Evolutionary conservation across 257 asterid genomes (phyloP), one percentile per base, ranked within the genome.

Genomic region (Scutellaria minor): DNA sequence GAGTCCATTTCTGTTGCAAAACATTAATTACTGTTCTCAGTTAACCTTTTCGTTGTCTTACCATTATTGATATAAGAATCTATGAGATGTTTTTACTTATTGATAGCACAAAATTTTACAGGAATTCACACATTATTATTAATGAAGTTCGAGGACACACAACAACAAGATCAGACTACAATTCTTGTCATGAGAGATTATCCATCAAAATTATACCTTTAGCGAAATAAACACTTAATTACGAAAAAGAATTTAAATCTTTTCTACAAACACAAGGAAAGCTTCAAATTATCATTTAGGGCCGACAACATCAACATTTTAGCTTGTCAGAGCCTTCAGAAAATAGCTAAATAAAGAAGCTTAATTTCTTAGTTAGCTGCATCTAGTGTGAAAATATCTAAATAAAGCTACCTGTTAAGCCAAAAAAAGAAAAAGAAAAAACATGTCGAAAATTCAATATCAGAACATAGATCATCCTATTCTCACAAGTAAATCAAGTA

Each of bases 1-100:
- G 90, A 85, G 85, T 88, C 96, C 87, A 87, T 71, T 88, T 89
- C 98, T 93, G 97, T 93, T 89, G 84, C 90, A 90, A 70, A 78
- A 87, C 83, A 92, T 90, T 92, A 83, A 84, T 93, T 89, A 83
- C 83, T 74, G 68, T 83, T 81, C 73, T 86, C 85, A 74, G 92
- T 87, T 83, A 82, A 87, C 73, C 70, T 67, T 82, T 76, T 58
- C 40, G 18, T 65, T 67, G 65, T 84, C n/a, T 75, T 77, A 47
- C 73, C 83, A 73, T 66, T 75, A 66, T 73, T 65, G 6, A 54
- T 59, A 72, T 10, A 57, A 71, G 68, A 44, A 40, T 76, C 56
- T 54, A 76, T 18, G 11, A 73, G 45, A 59, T 39, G 60, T 63
- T 27, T n/a, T 57, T 62, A 55, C 62, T 66, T 59, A 41, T n/a